Evolutionary conservation across 768 basidiomycete species (phyloP).

Genomic region (Trametopsis cervina): DNA sequence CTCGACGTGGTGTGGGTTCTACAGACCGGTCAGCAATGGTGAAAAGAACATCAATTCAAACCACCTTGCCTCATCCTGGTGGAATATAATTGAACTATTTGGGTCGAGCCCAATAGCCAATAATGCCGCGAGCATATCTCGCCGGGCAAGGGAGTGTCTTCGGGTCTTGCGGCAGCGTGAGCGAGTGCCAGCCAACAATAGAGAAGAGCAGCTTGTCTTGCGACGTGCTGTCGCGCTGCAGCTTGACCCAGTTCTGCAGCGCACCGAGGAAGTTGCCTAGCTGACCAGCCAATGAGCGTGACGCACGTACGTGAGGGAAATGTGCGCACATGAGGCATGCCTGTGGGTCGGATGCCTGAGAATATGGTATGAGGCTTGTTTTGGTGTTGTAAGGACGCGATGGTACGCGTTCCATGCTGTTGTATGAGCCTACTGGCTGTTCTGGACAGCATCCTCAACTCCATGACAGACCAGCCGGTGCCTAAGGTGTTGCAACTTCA

Average conservation of each 20-base stretch:
- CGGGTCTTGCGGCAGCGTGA: constrained; percentile 88
- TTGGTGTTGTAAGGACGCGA: too few relatives aligned
- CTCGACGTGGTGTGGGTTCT: constrained; percentile 84
- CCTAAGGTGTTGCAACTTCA: too few relatives aligned
- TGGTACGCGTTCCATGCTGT: too few relatives aligned
- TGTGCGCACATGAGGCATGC: constrained; percentile 72
- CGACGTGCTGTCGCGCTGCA: constrained; percentile 55
- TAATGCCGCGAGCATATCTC: constrained; percentile 75
- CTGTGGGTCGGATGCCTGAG: constrained; percentile 92
- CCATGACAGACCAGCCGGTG: too few relatives aligned
- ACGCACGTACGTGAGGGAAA: not conserved
- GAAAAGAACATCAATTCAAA: not conserved
- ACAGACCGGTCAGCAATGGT: not conserved
- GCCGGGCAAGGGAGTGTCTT: constrained; percentile 49
- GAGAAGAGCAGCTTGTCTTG: constrained; percentile 72
- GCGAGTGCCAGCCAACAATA: constrained; percentile 90
- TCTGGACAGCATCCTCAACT: too few relatives aligned
- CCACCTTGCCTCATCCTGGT: constrained; percentile 84
- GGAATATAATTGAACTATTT: constrained; percentile 64
- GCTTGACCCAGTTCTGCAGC: constrained; percentile 78
- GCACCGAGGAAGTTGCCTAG: constrained; percentile 94
- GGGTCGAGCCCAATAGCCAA: constrained; percentile 85
- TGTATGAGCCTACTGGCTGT: too few relatives aligned
- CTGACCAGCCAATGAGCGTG: constrained; percentile 31
- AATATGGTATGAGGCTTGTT: constrained; percentile 46